phyloP scores from a whole-genome alignment of 495 filamentous ascomycete species.

The Trichoderma parareesei region DNA sequence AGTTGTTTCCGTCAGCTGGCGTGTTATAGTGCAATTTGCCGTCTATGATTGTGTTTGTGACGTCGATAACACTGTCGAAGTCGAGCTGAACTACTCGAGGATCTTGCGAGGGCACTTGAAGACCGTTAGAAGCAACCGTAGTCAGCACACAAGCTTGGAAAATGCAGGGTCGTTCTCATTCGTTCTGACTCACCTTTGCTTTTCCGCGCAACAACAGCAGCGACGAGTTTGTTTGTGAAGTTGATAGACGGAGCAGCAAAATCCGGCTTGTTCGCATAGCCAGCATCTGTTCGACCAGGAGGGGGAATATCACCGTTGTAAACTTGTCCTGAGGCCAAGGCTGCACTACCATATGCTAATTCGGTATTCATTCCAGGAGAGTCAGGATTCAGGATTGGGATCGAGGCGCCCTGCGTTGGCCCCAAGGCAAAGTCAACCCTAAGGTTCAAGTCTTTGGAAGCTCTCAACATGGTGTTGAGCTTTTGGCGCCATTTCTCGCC shows the following conservation, averaged over 20 bases:
- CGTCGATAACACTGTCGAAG: neutral
- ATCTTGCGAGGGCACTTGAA: neutral
- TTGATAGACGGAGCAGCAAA: conserved; percentile 6
- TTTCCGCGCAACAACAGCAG: conserved; percentile 11
- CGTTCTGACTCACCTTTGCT: neutral
- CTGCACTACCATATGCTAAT: neutral
- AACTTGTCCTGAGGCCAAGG: neutral
- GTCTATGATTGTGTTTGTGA: neutral
- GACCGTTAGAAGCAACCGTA: neutral
- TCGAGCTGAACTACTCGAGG: neutral
- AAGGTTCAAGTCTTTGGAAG: conserved; percentile 4
- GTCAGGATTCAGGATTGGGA: conserved; percentile 8
- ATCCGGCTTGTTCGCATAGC: conserved; percentile 11
- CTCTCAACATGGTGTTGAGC: conserved; percentile 7
- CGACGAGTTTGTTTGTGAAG: conserved; percentile 11
- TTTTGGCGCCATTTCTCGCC: conserved; percentile 9
- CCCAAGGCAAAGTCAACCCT: conserved; percentile 4
- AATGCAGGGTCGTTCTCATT: too few species aligned
- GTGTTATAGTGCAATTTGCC: conserved; percentile 3
- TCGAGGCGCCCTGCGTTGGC: conserved; percentile 11
- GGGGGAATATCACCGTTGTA: neutral
- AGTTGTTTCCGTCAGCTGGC: conserved; percentile 8
- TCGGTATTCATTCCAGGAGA: conserved; percentile 12
- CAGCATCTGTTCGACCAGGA: neutral
- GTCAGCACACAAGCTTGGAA: neutral